A percentile compares a stretch with the other conserved stretches of the same genome.
Conservation (phyloP, 2,329 filamentous ascomycete species). For the Alternaria sp. region DNA sequence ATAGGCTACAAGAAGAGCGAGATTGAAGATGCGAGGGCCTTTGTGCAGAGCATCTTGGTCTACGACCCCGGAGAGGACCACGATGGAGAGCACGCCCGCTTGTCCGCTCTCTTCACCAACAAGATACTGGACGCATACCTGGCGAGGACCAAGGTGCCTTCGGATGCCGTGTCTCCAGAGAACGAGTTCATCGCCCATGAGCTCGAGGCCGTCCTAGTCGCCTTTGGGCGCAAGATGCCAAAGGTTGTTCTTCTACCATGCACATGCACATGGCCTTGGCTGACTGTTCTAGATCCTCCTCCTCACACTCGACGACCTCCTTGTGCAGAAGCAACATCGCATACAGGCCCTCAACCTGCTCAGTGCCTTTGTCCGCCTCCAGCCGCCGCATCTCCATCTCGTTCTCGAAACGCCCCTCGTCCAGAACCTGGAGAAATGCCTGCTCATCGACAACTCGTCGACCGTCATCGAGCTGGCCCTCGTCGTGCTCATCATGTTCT, state of each 20-base stretch:
- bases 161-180: constrained; percentile 51
- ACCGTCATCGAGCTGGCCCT: constrained; percentile 78
- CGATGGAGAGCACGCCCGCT: constrained; percentile 53
- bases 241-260: constrained; percentile 53
- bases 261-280: background rate
- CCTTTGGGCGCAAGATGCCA: constrained; percentile 72
- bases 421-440: constrained; percentile 73
- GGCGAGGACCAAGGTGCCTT: constrained; percentile 50
- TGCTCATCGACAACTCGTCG: constrained; percentile 80
- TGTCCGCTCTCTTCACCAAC: constrained; percentile 63
- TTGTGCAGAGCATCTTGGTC: constrained; percentile 69
- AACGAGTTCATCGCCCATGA: constrained; percentile 59
- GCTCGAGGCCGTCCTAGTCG: constrained; percentile 61
- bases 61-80: constrained; percentile 67
- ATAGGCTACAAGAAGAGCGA: constrained; percentile 69
- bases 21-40: constrained; percentile 70
- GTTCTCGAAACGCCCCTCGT: constrained; percentile 77
- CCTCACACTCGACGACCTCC: constrained; percentile 68
- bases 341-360: constrained; percentile 72
- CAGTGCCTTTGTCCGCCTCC: constrained; percentile 75
- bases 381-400: constrained; percentile 80
- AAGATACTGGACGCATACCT: constrained; percentile 59
- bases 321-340: constrained; percentile 71
- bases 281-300: constrained; percentile 67
- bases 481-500: constrained; percentile 79